phyloP scores from a whole-genome alignment of 805 yeast species.

The Vanderwaltozyma yarrowii region DNA sequence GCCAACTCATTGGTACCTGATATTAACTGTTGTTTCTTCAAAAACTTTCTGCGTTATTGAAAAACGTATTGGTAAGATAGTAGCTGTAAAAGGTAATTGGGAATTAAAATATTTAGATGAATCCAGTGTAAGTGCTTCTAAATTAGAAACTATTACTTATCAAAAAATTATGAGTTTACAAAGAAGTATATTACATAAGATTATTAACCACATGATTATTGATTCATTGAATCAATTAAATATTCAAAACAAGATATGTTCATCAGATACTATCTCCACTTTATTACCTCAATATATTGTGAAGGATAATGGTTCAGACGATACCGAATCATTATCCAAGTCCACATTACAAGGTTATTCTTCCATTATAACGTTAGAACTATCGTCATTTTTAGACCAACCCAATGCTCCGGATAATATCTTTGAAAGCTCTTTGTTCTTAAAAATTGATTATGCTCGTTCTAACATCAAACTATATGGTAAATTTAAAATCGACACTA shows the following conservation, averaged over 20 bases:
- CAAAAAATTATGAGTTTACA: slow-evolving; percentile 25
- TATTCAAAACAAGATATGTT: slow-evolving; percentile 21
- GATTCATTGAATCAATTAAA: slow-evolving; percentile 28
- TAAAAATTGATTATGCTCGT: slow-evolving; percentile 23
- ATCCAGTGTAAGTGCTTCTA: slow-evolving; percentile 15
- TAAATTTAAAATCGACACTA: slow-evolving; percentile 24
- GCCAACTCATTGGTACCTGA: slow-evolving; percentile 30
- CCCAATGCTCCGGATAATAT: slow-evolving; percentile 20
- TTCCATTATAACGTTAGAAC: slow-evolving; percentile 21
- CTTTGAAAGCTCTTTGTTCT: slow-evolving; percentile 24
- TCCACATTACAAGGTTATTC: slow-evolving; percentile 1
- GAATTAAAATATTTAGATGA: slow-evolving; percentile 23
- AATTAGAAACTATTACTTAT: slow-evolving; percentile 27
- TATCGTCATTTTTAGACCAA: slow-evolving; percentile 25
- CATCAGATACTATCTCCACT: slow-evolving; percentile 7
- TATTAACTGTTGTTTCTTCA: slow-evolving; percentile 26
- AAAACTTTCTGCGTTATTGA: slow-evolving; percentile 25
- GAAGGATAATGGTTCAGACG: background rate
- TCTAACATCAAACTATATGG: slow-evolving; percentile 24
- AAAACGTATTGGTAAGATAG: slow-evolving; percentile 26
- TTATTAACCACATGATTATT: slow-evolving; percentile 28
- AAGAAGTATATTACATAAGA: slow-evolving; percentile 24
- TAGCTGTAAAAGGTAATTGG: slow-evolving; percentile 26
- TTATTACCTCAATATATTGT: slow-evolving; percentile 19
- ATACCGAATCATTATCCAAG: background rate